Evolutionary conservation across 1,139 yeast genomes (phyloP), one percentile per base, ranked within the genome.

Genomic region (Debaryomycetaceae sp.): DNA sequence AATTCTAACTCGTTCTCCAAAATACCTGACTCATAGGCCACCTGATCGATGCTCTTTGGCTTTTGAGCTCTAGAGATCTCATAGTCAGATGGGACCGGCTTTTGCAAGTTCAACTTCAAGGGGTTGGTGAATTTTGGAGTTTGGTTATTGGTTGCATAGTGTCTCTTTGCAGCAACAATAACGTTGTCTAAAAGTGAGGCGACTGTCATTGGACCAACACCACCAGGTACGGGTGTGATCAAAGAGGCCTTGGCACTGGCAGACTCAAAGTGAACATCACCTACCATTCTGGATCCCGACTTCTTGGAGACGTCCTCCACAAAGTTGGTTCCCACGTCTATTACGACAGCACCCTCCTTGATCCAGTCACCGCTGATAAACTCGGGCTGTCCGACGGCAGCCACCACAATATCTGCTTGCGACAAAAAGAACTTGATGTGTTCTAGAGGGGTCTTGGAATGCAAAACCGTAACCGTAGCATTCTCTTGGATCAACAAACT

Each of bases 161-260:
- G 81, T 42, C 63, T 63, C 59, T 86, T 81, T 36, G 98, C 97
- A 39, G 97, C 89, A 49, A 77, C 70, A 37, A 87, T 79, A 31
- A 91, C 97, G 63, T 93, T 93, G 60, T 87, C 87, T 65, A 91
- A 81, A 48, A 93, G 79, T 87, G 90, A 88, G 42, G 98, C 98
- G 43, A 93, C 98, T 9, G 99, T 93, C 98, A 93, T 93, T 57
- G 99, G 99, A 43, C 99, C 99, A 49, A 93, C 99, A 54, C 99
- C 99, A 62, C 99, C 99, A 42, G 99, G 99, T 47, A 93, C 99
- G 27, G 99, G 99, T 23, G 99, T 93, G 60, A 93, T 79, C 59
- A 77, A 75, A 34, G 85, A 75, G 30, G 95, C 97, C 49, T 78
- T 80, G 45, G 78, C 72, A 42, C 76, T 61, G 45, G 89, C 89